Percentiles rank a stretch among this genome's conserved stretches.
Conservation (phyloP, 345 rosid genomes). For the Excoecaria cochinchinensis region DNA sequence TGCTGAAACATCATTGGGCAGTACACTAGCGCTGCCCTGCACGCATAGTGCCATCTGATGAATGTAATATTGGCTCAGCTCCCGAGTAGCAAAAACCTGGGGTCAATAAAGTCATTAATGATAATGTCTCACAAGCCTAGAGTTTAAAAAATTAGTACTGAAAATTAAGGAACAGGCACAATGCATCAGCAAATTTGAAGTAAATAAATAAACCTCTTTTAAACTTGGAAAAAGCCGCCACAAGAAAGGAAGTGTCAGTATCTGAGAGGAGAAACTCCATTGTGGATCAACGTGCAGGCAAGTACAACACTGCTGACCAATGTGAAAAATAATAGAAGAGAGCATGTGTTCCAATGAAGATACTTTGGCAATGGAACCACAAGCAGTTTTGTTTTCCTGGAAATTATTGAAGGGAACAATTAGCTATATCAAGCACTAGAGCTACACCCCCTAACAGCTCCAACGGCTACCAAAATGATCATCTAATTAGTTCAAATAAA, state of each 20-base stretch:
- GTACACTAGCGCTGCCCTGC: constrained; percentile 54
- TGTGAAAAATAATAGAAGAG: constrained; percentile 55
- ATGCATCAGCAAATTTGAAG: background rate
- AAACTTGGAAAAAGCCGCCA: constrained; percentile 78
- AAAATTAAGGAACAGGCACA: background rate
- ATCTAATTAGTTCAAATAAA: background rate
- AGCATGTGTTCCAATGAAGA: constrained; percentile 68
- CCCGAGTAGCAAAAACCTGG: constrained; percentile 71
- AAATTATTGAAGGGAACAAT: background rate
- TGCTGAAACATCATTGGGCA: constrained; percentile 57
- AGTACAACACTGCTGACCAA: constrained; percentile 58
- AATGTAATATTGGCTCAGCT: constrained; percentile 62
- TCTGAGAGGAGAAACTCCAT: constrained; percentile 78
- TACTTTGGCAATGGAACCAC: constrained; percentile 27
- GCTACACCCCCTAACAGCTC: background rate
- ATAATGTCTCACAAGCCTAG: background rate
- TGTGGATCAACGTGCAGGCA: constrained; percentile 65
- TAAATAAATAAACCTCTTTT: constrained; percentile 56
- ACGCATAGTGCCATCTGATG: constrained; percentile 73
- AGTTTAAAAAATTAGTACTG: background rate
- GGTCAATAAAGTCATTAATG: constrained; percentile 26
- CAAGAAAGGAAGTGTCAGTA: constrained; percentile 81
- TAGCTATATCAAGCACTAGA: background rate
- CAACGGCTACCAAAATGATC: background rate
- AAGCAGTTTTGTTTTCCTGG: constrained; percentile 57